Base-by-base conservation (phyloP, 495 filamentous ascomycete species). In the Margaritispora aquatica region DNA sequence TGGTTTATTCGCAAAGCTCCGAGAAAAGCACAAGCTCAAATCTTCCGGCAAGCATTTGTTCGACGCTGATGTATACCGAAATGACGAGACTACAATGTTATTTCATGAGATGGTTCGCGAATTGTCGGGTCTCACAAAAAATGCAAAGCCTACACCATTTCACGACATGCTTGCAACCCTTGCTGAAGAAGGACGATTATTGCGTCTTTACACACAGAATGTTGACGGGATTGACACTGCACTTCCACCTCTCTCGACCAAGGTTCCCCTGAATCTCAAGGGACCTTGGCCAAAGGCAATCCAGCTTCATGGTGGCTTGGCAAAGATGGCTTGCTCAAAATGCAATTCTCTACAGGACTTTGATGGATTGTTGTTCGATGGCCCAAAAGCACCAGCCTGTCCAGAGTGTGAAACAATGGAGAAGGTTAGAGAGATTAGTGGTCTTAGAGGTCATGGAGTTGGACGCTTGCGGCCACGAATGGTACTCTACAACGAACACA, bases 101-200 rank as follows among this genome's bases (percentile, higher is more conserved):
- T 98, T 98, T 76, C 95, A 97, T 71, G 85, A 86, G 68, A 96
- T 98, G 92, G 90, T 98, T 57, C 88, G 92, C 65, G 83, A 87
- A 66, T 80, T 97, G 57, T 90, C 91, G 27, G 75, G 86, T 44
- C 75, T 89, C 69, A 89, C 86, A 13, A 80, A 83, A 60, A 79
- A 82, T 48, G 90, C 92, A 31, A 73, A 86, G 54, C 92, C 94
- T 15, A 97, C 94, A 24, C 77, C 84, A 15, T 98, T 98, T 69
- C 94, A 98, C 76, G 87, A 96, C 69, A 82, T 98, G 75, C 80
- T 98, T 26, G 94, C 95, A 38, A 91, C 88, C 3, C 75, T 98
- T 13, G 89, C 92, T n/a, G 79, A 87, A 34, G 90, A 97, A 70
- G 89, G 86, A 46, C 89, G 94, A 2, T 76, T 98, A n/a, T 77